phyloP scores from a whole-genome alignment of 1,139 yeast genomes.

The Debaryomyces subglobosus region DNA sequence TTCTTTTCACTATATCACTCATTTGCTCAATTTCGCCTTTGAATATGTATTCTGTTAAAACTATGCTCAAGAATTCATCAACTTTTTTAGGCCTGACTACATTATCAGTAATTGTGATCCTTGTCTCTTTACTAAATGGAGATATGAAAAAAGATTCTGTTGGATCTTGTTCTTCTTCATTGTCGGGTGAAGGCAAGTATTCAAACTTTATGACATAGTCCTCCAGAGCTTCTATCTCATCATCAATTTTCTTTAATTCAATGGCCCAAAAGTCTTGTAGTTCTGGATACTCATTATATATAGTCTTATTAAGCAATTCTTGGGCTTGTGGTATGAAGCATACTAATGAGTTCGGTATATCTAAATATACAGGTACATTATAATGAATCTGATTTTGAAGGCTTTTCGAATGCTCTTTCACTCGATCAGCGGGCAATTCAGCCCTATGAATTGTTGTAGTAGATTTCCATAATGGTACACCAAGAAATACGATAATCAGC shows the following conservation, averaged over 20 bases:
- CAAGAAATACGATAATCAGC: conserved; percentile 46
- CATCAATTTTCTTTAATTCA: conserved; percentile 24
- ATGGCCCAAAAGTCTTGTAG: conserved; percentile 31
- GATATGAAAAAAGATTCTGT: conserved; percentile 32
- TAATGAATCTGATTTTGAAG: conserved; percentile 41
- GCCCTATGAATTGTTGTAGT: conserved; percentile 81
- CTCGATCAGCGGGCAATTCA: conserved; percentile 61
- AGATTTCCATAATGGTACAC: conserved; percentile 71
- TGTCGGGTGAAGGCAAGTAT: conserved; percentile 12
- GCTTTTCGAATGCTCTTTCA: conserved; percentile 43
- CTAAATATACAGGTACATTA: conserved; percentile 61
- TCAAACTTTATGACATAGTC: conserved; percentile 31
- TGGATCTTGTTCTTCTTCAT: conserved; percentile 16
- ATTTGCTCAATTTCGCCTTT: conserved; percentile 36
- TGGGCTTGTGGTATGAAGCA: conserved; percentile 34
- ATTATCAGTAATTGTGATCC: conserved; percentile 29
- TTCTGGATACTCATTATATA: conserved; percentile 25
- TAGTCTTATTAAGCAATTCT: conserved; percentile 27
- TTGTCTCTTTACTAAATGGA: conserved; percentile 36
- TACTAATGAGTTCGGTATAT: conserved; percentile 35
- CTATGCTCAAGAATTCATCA: conserved; percentile 34
- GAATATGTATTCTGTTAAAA: conserved; percentile 42
- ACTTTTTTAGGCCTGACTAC: conserved; percentile 32
- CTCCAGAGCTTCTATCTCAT: conserved; percentile 12
- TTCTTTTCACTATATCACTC: conserved; percentile 18